Evolutionary conservation across 225 moss, liverwort and hornwort genomes (phyloP), one percentile per base, ranked within the genome.

Genomic region (Climacium dendroides): DNA sequence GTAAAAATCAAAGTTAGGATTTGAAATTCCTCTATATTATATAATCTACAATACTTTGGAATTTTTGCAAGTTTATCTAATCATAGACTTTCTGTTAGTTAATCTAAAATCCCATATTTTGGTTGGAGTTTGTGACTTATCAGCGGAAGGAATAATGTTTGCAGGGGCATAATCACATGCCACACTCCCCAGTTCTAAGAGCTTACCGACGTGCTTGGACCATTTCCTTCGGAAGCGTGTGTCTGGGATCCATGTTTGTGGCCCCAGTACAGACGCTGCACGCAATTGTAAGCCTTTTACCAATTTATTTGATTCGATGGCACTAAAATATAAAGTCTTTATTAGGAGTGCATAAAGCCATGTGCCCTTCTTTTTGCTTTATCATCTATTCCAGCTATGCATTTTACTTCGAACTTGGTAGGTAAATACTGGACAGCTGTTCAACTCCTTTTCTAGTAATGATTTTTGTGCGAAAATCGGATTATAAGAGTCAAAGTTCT

Each of bases 161-260:
- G 63, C 94, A 99, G 92, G 95, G 92, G 17, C 55, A 39, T 39
- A 55, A 91, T 29, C 83, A 83, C 79, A 95, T 99, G 97, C 94
- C 94, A 23, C 83, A 13, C 17, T 73, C 81, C 72, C 92, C 95
- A 32, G 95, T 94, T 45, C 29, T 85, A 53, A 66, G 89, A 48
- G 91, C 97, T 32, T 95, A 96, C 32, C 87, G 74, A 71, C 94
- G 93, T 16, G 96, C 97, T 30, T 97, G 99, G 94, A 97, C 96
- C 52, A 69, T 91, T 64, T 94, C 95, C 37, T 91, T 97, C 62
- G 99, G 99, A 76, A 97, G 96, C 85, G 89, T 99, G 60, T 99
- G 99, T 78, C 87, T 99, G 65, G 99, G 99, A 53, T 99, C 99
- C 55, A 29, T 95, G 14, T 91, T 96, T 83, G 97, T 96, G 80